Evolutionary conservation across 148 eudicot species (phyloP).

Genomic region (Polygonum maritimum): DNA sequence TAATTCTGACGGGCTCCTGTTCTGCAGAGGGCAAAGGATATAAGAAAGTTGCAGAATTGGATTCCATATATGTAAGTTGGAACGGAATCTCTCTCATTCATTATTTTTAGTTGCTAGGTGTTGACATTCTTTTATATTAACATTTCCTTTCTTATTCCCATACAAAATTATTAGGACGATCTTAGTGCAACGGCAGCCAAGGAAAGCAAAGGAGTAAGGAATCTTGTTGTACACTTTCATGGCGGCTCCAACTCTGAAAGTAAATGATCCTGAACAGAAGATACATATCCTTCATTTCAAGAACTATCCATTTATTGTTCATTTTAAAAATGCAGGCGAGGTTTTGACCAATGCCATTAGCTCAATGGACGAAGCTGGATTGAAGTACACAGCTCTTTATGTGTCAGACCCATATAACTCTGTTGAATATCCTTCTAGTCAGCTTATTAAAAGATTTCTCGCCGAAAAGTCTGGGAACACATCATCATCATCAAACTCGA

Average conservation of each 20-base stretch:
- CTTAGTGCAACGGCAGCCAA: background rate
- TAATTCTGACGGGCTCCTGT: slow-evolving; percentile 64
- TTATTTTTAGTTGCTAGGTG: background rate
- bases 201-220: slow-evolving; percentile 33
- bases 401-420: slow-evolving; percentile 66
- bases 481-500: slow-evolving; percentile 24
- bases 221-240: slow-evolving; percentile 61
- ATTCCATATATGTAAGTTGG: slow-evolving; percentile 9
- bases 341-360: slow-evolving; percentile 51
- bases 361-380: slow-evolving; percentile 62
- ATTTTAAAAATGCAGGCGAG: slow-evolving; percentile 36
- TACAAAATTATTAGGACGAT: background rate
- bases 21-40: slow-evolving; percentile 45
- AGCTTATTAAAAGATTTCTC: slow-evolving; percentile 63
- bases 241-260: slow-evolving; percentile 52
- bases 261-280: slow-evolving; percentile 14
- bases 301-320: background rate
- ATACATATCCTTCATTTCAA: background rate
- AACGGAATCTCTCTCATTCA: background rate
- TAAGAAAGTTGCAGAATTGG: slow-evolving; percentile 45
- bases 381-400: slow-evolving; percentile 65
- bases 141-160: background rate
- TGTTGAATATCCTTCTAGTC: slow-evolving; percentile 34
- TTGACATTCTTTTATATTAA: background rate
- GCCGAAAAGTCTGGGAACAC: slow-evolving; percentile 46